Evolutionary conservation across 2,329 filamentous ascomycete genomes (phyloP).

Genomic region (Harringtonia lauricola): DNA sequence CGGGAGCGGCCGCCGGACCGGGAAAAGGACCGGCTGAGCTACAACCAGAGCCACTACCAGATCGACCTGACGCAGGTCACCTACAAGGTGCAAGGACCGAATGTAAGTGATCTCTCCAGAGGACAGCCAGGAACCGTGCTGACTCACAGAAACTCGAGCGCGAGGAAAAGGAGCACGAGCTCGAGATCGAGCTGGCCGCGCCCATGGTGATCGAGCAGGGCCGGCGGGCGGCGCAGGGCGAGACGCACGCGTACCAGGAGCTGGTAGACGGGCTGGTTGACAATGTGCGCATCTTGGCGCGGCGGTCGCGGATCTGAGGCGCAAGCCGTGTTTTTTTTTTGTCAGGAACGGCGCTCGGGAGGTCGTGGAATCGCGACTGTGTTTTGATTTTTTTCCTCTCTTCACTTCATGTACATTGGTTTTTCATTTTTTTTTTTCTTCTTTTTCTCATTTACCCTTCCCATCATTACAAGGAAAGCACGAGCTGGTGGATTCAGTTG

Average conservation of each 20-base stretch:
- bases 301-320: conserved; percentile 4
- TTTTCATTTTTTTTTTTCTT: background rate
- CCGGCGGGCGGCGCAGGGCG: conserved; percentile 35
- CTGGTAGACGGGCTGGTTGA: conserved; percentile 65
- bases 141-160: conserved; percentile 24
- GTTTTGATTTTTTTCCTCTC: background rate
- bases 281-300: conserved; percentile 50
- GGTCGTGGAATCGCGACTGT: too few relatives aligned
- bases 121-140: too few relatives aligned
- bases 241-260: conserved; percentile 50
- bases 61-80: conserved; percentile 90
- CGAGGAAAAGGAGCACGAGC: conserved; percentile 60
- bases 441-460: background rate
- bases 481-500: too few relatives aligned
- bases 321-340: background rate
- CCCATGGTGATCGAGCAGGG: conserved; percentile 56
- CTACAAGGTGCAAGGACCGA: conserved; percentile 17
- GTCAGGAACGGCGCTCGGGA: too few relatives aligned
- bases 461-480: too few relatives aligned
- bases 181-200: conserved; percentile 67
- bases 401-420: background rate
- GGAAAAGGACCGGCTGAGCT: conserved; percentile 84
- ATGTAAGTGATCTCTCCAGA: conserved; percentile 7
- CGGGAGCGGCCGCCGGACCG: conserved; percentile 44
- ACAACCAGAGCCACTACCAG: conserved; percentile 77